Base-by-base conservation (phyloP, 345 rosid species). In the Populus deltoides region DNA sequence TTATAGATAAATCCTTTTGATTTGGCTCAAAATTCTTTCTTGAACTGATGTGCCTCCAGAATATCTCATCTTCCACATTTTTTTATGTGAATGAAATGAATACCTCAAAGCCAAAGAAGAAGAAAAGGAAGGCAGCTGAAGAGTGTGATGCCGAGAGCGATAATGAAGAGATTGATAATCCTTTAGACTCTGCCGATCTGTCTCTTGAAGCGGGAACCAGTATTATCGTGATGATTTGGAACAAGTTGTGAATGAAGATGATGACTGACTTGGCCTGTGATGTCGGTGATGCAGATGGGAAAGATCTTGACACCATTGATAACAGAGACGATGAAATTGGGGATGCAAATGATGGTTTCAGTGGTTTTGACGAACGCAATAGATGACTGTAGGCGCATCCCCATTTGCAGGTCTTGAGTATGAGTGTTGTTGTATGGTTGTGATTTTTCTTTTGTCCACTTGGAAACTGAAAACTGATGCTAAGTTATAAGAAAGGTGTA, bases 41-140 rank as follows among this genome's bases (percentile, higher is more conserved):
- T 84, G 92, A 77, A 94, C 94, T 38, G 1, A 96, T 35, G 98
- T 92, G 7, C 86, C 93, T 69, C 98, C 99, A 0, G 99, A 96
- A 82, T 97, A 96, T 81, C 80, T 92, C 8, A 94, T 96, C 45
- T 96, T 96, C 86, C 99, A 93, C 90, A 96, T 89, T 80, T 96
- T 93, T 59, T 0, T 96, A 96, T 74, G 66, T 87, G 88, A 92
- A 93, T 72, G 93, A 93, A 84, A 86, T 87, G 94, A 25, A 25
- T 25, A 25, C 27, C 27, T 25, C 27, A 25, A 25, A 25, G 27
- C 27, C 27, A 25, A 25, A 25, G 27, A 25, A 25, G 27, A 92
- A 91, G 79, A 90, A 93, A 93, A 96, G 89, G 91, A 88, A 87
- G 81, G 71, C 62, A 62, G 83, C 90, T 17, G 94, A 89, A 24